These are phyloP conservation scores for Vigna mungo DNA, from an alignment of 306 rosid genomes.

Conservation along the genomic window DNA sequence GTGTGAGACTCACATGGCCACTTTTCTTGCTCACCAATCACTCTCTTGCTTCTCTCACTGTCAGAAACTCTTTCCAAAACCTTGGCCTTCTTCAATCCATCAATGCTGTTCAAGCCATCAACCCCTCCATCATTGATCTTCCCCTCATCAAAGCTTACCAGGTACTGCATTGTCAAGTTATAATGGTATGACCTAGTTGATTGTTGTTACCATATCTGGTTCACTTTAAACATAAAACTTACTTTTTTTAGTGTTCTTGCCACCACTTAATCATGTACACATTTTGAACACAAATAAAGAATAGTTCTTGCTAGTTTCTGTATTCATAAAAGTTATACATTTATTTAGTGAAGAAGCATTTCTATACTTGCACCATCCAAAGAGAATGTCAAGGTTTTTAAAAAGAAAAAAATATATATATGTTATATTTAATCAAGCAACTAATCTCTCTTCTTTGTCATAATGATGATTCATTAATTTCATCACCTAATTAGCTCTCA, in stretches of 20 bases:
- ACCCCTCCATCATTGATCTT: conserved; percentile 78
- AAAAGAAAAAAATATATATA: too few species aligned
- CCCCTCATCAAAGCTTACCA: conserved; percentile 67
- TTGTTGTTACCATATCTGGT: background rate
- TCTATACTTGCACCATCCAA: too few species aligned
- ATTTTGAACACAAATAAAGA: too few species aligned
- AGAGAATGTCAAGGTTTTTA: too few species aligned
- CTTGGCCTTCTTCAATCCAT: conserved; percentile 59
- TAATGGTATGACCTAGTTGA: background rate
- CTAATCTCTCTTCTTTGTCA: background rate
- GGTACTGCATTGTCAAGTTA: conserved; percentile 34
- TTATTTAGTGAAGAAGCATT: too few species aligned
- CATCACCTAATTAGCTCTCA: background rate
- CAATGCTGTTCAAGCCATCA: conserved; percentile 60
- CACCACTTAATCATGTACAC: too few species aligned
- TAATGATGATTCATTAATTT: background rate
- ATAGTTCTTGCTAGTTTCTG: too few species aligned
- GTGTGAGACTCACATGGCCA: conserved; percentile 91
- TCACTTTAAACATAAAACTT: background rate
- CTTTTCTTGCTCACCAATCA: conserved; percentile 57
- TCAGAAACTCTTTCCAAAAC: conserved; percentile 61
- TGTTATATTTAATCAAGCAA: background rate
- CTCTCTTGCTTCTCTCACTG: conserved; percentile 65
- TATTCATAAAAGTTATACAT: too few species aligned
- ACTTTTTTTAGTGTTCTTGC: too few species aligned